Evolutionary conservation across 2,329 filamentous ascomycete genomes (phyloP).

Genomic region (Hymenoscyphus linearis): DNA sequence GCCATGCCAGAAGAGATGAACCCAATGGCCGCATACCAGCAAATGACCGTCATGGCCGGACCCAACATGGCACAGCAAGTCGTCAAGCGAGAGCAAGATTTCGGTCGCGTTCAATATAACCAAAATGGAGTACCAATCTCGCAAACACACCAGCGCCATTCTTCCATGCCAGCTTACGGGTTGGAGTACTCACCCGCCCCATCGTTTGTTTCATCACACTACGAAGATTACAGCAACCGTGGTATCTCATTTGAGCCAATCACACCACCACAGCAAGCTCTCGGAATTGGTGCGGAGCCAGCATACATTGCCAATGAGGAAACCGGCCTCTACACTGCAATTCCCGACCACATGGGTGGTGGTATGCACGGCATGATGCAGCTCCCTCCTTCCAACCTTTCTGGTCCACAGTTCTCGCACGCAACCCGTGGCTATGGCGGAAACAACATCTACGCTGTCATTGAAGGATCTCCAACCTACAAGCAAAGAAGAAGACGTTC

Average conservation of each 20-base stretch:
- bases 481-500: conserved; percentile 94
- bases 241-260: conserved; percentile 95
- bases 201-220: conserved; percentile 97
- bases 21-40: conserved; percentile 60
- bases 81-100: conserved; percentile 87
- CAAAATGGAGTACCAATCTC: conserved; percentile 82
- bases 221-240: conserved; percentile 95
- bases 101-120: conserved; percentile 77
- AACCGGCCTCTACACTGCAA: conserved; percentile 89
- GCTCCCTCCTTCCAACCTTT: conserved; percentile 78
- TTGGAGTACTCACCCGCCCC: conserved; percentile 97
- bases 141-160: conserved; percentile 83
- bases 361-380: conserved; percentile 86
- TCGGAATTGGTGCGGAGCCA: conserved; percentile 77
- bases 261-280: conserved; percentile 86
- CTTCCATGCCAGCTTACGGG: conserved; percentile 93
- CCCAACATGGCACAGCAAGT: conserved; percentile 64
- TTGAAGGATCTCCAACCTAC: conserved; percentile 97
- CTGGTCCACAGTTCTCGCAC: conserved; percentile 72
- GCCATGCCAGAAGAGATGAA: conserved; percentile 55
- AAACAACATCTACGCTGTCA: conserved; percentile 87
- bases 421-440: conserved; percentile 59
- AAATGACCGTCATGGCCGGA: conserved; percentile 57
- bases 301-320: conserved; percentile 98
- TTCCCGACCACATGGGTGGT: conserved; percentile 74